phyloP scores from a whole-genome alignment of 495 filamentous ascomycete genomes.

The Aspergillus egyptiacus region DNA sequence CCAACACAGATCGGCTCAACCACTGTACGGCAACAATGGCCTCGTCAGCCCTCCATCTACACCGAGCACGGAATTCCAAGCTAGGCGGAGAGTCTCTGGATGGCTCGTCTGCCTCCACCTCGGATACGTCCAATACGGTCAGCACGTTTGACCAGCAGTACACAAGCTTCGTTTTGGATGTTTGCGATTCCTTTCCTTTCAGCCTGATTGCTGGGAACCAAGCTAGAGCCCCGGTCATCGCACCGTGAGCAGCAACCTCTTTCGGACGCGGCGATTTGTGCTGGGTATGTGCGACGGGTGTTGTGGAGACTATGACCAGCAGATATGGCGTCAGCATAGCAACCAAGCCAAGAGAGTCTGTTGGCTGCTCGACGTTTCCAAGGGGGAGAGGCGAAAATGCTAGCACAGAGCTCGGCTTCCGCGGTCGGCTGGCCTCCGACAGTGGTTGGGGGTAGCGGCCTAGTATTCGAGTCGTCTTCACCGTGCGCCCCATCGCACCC shows the following conservation, averaged over 20 bases:
- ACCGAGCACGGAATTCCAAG: slow-evolving; percentile 74
- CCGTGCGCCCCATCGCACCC: slow-evolving; percentile 73
- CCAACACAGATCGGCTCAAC: slow-evolving; percentile 89
- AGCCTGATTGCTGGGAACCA: slow-evolving; percentile 97
- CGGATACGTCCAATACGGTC: slow-evolving; percentile 82
- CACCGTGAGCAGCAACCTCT: slow-evolving; percentile 79
- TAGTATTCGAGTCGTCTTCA: slow-evolving; percentile 85
- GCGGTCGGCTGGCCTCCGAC: slow-evolving; percentile 51
- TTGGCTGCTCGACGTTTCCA: slow-evolving; percentile 82
- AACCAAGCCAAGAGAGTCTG: slow-evolving; percentile 84
- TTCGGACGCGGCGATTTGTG: slow-evolving; percentile 87
- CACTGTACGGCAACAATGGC: slow-evolving; percentile 96
- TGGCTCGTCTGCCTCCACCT: slow-evolving; percentile 56
- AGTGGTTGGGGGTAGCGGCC: slow-evolving; percentile 75
- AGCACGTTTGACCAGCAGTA: slow-evolving; percentile 98
- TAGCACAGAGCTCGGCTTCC: slow-evolving; percentile 92
- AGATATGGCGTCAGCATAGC: slow-evolving; percentile 96
- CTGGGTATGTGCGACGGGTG: slow-evolving; percentile 90
- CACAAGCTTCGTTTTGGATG: slow-evolving; percentile 65
- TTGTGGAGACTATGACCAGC: slow-evolving; percentile 93
- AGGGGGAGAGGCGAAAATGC: slow-evolving; percentile 87
- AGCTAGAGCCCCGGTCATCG: slow-evolving; percentile 86
- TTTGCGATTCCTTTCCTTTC: slow-evolving; percentile 59
- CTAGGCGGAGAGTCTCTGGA: slow-evolving; percentile 63
- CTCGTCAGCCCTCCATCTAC: slow-evolving; percentile 89